Conservation (phyloP, 2,329 filamentous ascomycete genomes). For the Beauveria medogensis region DNA sequence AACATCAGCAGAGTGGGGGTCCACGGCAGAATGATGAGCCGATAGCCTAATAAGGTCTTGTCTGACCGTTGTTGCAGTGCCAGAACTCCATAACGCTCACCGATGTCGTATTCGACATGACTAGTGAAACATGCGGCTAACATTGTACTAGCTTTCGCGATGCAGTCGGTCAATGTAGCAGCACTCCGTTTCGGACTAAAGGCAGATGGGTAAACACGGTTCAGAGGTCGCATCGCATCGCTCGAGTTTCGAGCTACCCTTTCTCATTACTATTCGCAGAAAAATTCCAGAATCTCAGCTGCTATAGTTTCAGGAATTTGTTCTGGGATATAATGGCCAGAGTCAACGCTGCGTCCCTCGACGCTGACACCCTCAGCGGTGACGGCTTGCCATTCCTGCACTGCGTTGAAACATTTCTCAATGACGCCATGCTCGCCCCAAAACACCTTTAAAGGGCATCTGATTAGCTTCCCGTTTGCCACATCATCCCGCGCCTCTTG, state of each 20-base stretch:
- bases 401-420: conserved; percentile 39
- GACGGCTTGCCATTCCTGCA: conserved; percentile 44
- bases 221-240: too few relatives aligned
- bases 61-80: too few relatives aligned
- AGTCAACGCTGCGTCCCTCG: conserved; percentile 33
- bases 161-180: not conserved
- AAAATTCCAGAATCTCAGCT: conserved; percentile 31
- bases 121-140: not conserved
- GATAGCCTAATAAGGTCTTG: conserved; percentile 30
- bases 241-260: not conserved
- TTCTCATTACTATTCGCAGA: conserved; percentile 23
- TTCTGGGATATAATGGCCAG: conserved; percentile 44
- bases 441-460: conserved; percentile 38
- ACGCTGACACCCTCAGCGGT: conserved; percentile 26
- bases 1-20: not conserved
- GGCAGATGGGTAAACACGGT: too few relatives aligned
- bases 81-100: not conserved
- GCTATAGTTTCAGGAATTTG: conserved; percentile 40
- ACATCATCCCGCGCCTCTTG: conserved; percentile 40
- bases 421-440: conserved; percentile 43
- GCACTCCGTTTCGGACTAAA: too few relatives aligned
- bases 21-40: conserved; percentile 21
- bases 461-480: conserved; percentile 33
- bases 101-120: too few relatives aligned
- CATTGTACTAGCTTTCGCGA: not conserved